Percentiles rank a stretch among this genome's conserved stretches.
Conservation (phyloP, 441 rosid species). For the Pelargonium cotyledonis region DNA sequence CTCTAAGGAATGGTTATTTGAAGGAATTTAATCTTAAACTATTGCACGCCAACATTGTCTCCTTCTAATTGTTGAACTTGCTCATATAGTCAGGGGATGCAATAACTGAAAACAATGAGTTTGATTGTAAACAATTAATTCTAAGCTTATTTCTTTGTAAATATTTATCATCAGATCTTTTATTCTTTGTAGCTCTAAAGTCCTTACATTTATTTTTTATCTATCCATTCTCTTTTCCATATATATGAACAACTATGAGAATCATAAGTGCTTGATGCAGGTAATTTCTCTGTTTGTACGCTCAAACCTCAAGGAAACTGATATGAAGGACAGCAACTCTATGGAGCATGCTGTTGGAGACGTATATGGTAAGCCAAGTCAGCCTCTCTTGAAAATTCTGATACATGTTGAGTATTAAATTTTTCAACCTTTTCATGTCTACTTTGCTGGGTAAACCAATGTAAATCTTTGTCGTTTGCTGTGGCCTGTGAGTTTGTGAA, state of each 20-base stretch:
- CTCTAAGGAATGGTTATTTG: no score
- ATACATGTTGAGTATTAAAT: background rate
- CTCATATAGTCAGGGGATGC: no score
- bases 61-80: no score
- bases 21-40: no score
- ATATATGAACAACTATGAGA: background rate
- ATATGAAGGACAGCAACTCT: constrained; percentile 19
- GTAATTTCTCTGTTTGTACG: constrained; percentile 71
- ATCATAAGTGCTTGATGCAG: constrained; percentile 33
- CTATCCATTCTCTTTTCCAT: background rate
- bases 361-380: constrained; percentile 33
- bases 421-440: background rate
- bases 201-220: background rate
- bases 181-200: no score
- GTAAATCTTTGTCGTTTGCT: background rate
- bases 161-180: no score
- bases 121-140: no score
- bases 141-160: no score
- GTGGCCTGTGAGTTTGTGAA: background rate
- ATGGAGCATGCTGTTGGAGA: constrained; percentile 26
- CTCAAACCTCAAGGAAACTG: constrained; percentile 48
- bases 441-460: background rate
- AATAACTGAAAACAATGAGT: no score
- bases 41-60: no score
- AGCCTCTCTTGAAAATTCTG: constrained; percentile 8